A percentile compares a stretch with the other conserved stretches of the same genome.
Evolutionary conservation across 1,284 basidiomycete species (phyloP).

Genomic region (Ceratobasidium sp.): DNA sequence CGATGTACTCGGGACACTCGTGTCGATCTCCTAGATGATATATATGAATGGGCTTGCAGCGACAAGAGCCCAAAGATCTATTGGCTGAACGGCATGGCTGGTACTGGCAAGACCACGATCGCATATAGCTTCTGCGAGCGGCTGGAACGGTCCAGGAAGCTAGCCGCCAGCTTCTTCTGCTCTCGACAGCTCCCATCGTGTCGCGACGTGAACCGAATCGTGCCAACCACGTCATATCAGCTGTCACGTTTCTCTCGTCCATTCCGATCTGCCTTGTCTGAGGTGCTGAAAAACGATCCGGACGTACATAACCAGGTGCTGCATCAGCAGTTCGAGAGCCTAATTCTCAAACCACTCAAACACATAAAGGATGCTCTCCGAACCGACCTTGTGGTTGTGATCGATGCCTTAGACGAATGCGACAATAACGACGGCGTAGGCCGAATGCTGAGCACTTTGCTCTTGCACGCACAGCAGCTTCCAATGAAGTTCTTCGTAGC

Average conservation of each 20-base stretch:
- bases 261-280: neutral
- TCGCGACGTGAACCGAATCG: constrained; percentile 1
- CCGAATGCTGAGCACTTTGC: too few relatives aligned
- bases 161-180: constrained; percentile 28
- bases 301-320: neutral
- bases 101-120: constrained; percentile 17
- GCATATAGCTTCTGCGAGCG: constrained; percentile 18
- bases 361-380: neutral
- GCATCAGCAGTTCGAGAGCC: neutral
- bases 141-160: neutral
- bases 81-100: neutral
- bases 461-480: too few relatives aligned
- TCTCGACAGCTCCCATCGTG: constrained; percentile 22
- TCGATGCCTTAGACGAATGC: neutral
- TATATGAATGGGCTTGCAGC: neutral
- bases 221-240: neutral
- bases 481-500: too few relatives aligned
- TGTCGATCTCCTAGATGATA: neutral
- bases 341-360: neutral
- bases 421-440: too few relatives aligned
- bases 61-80: neutral
- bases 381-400: neutral
- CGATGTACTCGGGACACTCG: constrained; percentile 13
- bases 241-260: too few relatives aligned
- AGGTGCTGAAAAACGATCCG: neutral